A percentile compares a stretch with the other conserved stretches of the same genome.
Evolutionary conservation across 306 rosid species (phyloP).

Genomic region (Quercus engelmannii): DNA sequence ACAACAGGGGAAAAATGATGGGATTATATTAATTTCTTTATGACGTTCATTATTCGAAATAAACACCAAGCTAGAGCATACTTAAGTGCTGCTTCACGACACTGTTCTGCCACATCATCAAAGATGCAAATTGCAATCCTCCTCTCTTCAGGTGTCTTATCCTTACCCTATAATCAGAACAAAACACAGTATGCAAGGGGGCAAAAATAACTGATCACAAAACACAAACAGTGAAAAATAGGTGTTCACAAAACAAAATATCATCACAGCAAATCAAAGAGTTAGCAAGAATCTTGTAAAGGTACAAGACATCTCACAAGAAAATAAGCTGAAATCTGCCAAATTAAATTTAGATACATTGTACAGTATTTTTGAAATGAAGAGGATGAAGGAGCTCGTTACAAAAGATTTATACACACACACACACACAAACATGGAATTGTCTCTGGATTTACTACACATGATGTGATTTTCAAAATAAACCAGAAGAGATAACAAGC

Average conservation of each 20-base stretch:
- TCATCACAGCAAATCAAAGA: not conserved
- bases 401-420: too few species aligned
- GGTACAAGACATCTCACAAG: not conserved
- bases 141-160: conserved; percentile 95
- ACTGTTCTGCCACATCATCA: conserved; percentile 97
- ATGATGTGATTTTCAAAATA: not conserved
- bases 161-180: conserved; percentile 67
- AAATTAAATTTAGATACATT: too few species aligned
- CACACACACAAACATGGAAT: too few species aligned
- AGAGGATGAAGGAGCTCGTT: too few species aligned
- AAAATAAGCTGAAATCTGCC: not conserved
- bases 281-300: not conserved
- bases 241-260: not conserved
- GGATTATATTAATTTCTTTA: not conserved
- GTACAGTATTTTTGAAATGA: too few species aligned
- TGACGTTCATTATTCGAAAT: not conserved
- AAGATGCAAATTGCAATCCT: conserved; percentile 98
- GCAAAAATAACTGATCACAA: not conserved
- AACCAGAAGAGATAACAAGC: not conserved
- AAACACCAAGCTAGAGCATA: conserved; percentile 24
- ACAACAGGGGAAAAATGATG: conserved; percentile 9
- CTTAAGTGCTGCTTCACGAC: conserved; percentile 95
- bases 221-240: not conserved
- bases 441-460: too few species aligned
- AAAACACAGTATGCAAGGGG: not conserved